A percentile compares a stretch with the other conserved stretches of the same genome.
Conservation (phyloP, 768 basidiomycete species). For the Psilocybe cyanescens region DNA sequence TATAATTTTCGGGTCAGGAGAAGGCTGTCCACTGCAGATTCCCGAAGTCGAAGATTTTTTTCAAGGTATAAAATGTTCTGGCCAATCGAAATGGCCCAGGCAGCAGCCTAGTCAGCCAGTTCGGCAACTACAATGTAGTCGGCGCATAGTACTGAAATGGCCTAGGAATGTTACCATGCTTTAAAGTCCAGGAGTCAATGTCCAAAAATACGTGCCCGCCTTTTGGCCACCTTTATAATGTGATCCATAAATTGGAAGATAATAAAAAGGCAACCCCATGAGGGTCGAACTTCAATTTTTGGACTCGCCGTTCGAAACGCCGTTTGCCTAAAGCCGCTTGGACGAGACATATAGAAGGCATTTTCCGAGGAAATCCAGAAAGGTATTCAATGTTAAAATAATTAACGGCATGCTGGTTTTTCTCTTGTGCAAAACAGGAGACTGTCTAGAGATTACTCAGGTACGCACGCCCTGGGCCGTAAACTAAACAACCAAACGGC, state of each 20-base stretch:
- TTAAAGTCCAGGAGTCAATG: neutral
- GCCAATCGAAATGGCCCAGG: neutral
- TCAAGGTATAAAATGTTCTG: neutral
- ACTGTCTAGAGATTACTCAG: neutral
- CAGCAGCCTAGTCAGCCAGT: neutral
- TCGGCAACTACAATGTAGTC: neutral
- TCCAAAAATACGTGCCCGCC: neutral
- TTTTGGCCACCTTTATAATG: neutral
- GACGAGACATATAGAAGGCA: neutral
- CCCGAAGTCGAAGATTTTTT: conserved; percentile 2
- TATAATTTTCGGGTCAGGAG: conserved; percentile 3
- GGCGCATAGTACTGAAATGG: neutral
- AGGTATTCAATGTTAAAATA: neutral
- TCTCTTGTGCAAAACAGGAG: neutral
- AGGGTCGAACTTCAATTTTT: neutral
- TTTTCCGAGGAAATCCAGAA: neutral
- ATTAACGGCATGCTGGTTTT: neutral
- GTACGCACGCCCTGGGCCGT: neutral
- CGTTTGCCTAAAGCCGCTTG: too few relatives aligned
- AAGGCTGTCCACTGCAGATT: neutral
- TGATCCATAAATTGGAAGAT: neutral
- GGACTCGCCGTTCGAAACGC: too few relatives aligned
- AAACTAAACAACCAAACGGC: neutral
- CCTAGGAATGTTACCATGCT: neutral
- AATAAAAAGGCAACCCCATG: neutral